phyloP scores from a whole-genome alignment of 2,329 filamentous ascomycete genomes.

The Huntiella bhutanensis region DNA sequence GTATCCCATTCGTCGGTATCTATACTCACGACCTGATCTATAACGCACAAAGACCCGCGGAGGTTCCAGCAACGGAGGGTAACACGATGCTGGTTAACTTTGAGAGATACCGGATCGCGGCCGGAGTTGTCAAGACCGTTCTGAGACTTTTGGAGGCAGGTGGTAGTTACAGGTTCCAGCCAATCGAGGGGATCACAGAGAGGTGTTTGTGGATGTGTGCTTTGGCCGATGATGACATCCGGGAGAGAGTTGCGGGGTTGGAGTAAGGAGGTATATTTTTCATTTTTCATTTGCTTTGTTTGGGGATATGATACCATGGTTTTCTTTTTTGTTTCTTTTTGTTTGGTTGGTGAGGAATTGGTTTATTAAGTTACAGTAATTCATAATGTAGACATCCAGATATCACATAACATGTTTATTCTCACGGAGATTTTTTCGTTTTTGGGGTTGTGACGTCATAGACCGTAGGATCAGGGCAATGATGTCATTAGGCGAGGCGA shows the following conservation, averaged over 20 bases:
- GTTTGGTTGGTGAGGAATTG: neutral
- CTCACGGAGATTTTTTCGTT: neutral
- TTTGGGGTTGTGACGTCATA: too few relatives aligned
- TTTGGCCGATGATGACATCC: constrained; percentile 56
- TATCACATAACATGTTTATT: constrained; percentile 1
- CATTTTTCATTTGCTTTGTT: neutral
- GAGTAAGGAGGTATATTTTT: constrained; percentile 19
- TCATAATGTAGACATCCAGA: neutral
- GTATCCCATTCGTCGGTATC: constrained; percentile 67
- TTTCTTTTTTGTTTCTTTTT: constrained; percentile 3
- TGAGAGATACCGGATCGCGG: constrained; percentile 59
- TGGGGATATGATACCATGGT: neutral
- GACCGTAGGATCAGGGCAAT: too few relatives aligned
- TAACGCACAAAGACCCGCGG: constrained; percentile 60
- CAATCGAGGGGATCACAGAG: constrained; percentile 59
- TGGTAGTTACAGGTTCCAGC: constrained; percentile 43
- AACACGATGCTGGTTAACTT: constrained; percentile 62
- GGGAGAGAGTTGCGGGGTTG: constrained; percentile 30
- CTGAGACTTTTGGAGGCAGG: constrained; percentile 64
- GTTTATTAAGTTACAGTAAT: neutral
- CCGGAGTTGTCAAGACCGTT: constrained; percentile 60
- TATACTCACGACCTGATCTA: constrained; percentile 73
- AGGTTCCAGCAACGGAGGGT: constrained; percentile 48
- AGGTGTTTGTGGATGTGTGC: constrained; percentile 75
- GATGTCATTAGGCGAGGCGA: too few relatives aligned